Percentiles rank a stretch among this genome's conserved stretches.
phyloP scores from a whole-genome alignment of 2,329 filamentous ascomycete species.

The Xylariomycetidae sp. region DNA sequence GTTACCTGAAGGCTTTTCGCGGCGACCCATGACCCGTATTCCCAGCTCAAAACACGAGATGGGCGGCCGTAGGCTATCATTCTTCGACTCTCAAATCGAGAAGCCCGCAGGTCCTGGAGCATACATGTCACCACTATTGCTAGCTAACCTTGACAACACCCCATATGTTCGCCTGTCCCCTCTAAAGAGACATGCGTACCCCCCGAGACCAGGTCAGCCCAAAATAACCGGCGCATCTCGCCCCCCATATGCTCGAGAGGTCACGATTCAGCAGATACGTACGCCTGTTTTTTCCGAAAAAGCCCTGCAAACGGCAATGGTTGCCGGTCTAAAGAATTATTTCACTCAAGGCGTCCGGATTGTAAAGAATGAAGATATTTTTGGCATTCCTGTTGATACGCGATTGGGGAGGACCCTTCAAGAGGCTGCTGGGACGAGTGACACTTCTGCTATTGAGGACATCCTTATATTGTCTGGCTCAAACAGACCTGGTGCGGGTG shows the following conservation, averaged over 20 bases:
- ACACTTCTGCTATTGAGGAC: constrained; percentile 69
- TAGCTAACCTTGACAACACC: constrained; percentile 78
- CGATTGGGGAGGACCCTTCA: constrained; percentile 77
- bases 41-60: constrained; percentile 48
- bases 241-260: constrained; percentile 64
- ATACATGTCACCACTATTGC: constrained; percentile 79
- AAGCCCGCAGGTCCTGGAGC: constrained; percentile 54
- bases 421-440: constrained; percentile 55
- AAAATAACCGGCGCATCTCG: constrained; percentile 52
- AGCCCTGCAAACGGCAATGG: constrained; percentile 76
- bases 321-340: constrained; percentile 81
- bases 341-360: constrained; percentile 81
- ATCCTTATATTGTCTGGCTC: constrained; percentile 48
- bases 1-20: constrained; percentile 69
- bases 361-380: constrained; percentile 79
- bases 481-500: constrained; percentile 30
- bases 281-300: constrained; percentile 86
- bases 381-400: constrained; percentile 86
- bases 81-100: constrained; percentile 65
- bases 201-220: constrained; percentile 47
- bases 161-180: constrained; percentile 75
- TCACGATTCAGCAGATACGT: constrained; percentile 82
- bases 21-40: constrained; percentile 57
- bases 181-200: constrained; percentile 49
- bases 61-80: constrained; percentile 48